Evolutionary conservation across 2,329 filamentous ascomycete genomes (phyloP).

Genomic region (Trichoderma sp.): DNA sequence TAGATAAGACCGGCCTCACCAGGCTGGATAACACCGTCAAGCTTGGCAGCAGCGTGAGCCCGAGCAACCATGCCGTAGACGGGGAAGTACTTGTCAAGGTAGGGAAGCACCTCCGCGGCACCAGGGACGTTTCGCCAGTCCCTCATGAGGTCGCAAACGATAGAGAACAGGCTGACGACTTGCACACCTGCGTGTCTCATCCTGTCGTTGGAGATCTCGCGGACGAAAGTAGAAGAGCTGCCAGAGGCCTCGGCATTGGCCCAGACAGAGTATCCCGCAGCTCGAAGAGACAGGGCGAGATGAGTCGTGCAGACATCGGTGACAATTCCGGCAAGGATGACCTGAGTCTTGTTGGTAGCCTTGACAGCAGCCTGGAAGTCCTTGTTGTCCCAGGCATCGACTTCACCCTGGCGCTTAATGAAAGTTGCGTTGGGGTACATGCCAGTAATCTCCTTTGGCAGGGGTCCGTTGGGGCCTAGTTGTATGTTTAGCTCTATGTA

Average conservation of each 20-base stretch:
- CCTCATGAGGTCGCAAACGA: conserved; percentile 67
- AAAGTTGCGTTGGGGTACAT: conserved; percentile 66
- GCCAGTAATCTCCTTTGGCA: conserved; percentile 42
- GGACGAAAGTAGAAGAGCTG: conserved; percentile 54
- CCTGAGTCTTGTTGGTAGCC: conserved; percentile 63
- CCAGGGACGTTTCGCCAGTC: conserved; percentile 62
- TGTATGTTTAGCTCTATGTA: neutral
- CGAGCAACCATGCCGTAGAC: conserved; percentile 63
- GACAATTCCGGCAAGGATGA: conserved; percentile 69
- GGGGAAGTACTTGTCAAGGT: conserved; percentile 62
- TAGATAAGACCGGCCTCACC: conserved; percentile 8
- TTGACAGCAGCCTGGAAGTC: conserved; percentile 64
- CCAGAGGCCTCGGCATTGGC: conserved; percentile 70
- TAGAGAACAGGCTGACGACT: conserved; percentile 58
- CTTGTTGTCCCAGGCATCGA: conserved; percentile 73
- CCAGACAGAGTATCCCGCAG: conserved; percentile 70
- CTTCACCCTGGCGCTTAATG: conserved; percentile 66
- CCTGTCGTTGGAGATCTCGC: conserved; percentile 56
- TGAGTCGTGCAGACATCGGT: conserved; percentile 77
- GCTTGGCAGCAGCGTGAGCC: conserved; percentile 14
- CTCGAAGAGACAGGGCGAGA: conserved; percentile 66
- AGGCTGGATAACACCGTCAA: conserved; percentile 1
- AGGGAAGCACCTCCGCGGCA: conserved; percentile 57
- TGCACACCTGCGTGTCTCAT: conserved; percentile 67
- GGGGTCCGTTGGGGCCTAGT: conserved; percentile 66